Base-by-base conservation (phyloP, 2,329 filamentous ascomycete species). In the Trichophyton simii region DNA sequence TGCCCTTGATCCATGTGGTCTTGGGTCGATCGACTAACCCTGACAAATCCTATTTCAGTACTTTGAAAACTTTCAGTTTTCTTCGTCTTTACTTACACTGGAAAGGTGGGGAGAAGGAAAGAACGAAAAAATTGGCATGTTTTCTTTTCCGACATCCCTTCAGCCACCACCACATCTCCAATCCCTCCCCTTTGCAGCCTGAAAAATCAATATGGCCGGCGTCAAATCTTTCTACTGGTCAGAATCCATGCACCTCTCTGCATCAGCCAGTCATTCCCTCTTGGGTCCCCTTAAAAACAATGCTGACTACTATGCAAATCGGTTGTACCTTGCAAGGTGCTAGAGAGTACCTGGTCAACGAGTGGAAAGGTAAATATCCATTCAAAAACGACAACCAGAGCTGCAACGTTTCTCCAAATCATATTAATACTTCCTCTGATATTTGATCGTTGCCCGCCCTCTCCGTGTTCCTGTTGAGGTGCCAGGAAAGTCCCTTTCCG, bases 1-100 rank as follows among this genome's bases (percentile, higher is more conserved):
- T 59, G 38, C 57, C 57, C 57, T 48, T 59, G 57, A 59, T 59
- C 57, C 57, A 59, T 59, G 57, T 59, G 57, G 57, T 59, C 55
- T 48, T 59, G 25, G 42, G 57, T 48, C 41, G 57, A 59, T 59
- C 57, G 48, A 59, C 31, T 11, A 58, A 25, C 55, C 55, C 38
- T 58, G 55, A 58, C 55, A 34, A 58, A 58, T 58, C 34, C 55
- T 58, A 25, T 25, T 18, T 25, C 34, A 6, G 20, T 41, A n/a
- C 22, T 48, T 48, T 18, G 42, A 44, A 31, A 59, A 42, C 41
- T 59, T 48, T 48, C 38, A 46, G 20, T 59, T 59, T 15, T 48
- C 25, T 28, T 59, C 54, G 5, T 36, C n/a, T 13, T 36, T 36
- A 36, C 34, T 36, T 36, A 36, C 34, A 36, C 42, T 57, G 11